Percentiles rank a stretch among this genome's conserved stretches.
Conservation (phyloP, 371 early-diverging fungal species). For the Modicella reniformis region DNA sequence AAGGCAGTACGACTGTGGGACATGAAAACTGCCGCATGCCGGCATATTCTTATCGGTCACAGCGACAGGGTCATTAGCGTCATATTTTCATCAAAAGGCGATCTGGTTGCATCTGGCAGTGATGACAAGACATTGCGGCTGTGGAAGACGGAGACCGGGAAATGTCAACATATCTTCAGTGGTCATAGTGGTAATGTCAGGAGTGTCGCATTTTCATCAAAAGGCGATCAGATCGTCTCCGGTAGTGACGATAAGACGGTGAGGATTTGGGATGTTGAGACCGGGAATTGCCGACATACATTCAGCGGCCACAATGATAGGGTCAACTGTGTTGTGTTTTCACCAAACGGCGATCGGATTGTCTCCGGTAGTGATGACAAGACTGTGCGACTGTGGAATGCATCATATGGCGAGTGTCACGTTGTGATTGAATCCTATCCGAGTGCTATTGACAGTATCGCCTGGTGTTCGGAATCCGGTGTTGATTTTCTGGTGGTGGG, state of each 20-base stretch:
- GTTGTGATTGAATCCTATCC: background rate
- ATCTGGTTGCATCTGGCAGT: no score
- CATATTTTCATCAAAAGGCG: background rate
- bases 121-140: no score
- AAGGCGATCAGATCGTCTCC: background rate
- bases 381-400: background rate
- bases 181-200: no score
- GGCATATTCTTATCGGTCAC: background rate
- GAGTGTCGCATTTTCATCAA: background rate
- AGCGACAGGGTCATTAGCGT: background rate
- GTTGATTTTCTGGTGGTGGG: background rate
- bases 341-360: background rate
- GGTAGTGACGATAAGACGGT: background rate
- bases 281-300: background rate
- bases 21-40: no score
- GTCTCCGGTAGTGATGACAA: background rate
- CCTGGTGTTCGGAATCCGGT: background rate
- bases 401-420: background rate
- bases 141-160: no score
- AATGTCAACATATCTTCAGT: no score
- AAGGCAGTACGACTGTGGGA: background rate
- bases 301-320: no score
- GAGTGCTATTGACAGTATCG: background rate
- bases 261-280: background rate
- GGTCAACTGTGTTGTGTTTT: background rate